These are phyloP conservation scores for Crucihimalaya himalaica DNA, from an alignment of 345 rosid genomes.

Conservation along the genomic window DNA sequence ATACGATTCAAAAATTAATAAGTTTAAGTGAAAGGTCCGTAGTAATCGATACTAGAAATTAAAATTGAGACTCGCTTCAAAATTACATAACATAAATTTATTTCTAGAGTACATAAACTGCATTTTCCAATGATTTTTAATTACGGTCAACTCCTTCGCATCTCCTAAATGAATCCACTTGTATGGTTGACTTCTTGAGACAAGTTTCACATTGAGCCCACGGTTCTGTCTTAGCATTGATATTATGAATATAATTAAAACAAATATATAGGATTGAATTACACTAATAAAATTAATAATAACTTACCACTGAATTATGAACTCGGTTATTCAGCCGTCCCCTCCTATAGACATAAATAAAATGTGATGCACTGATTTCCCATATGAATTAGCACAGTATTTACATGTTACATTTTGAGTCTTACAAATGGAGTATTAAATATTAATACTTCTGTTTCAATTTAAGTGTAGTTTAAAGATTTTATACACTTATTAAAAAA, in stretches of 20 bases:
- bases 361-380: not conserved
- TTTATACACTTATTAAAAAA: too few species aligned
- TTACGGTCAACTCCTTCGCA: slow-evolving; percentile 21
- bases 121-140: slow-evolving; percentile 4
- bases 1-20: not conserved
- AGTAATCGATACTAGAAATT: not conserved
- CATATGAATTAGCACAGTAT: not conserved
- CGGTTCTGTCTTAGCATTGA: slow-evolving; percentile 22
- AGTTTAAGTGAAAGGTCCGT: not conserved
- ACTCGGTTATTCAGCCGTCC: slow-evolving; percentile 5
- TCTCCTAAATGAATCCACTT: slow-evolving; percentile 4
- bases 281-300: not conserved
- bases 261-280: not conserved
- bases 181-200: slow-evolving; percentile 31
- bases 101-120: not conserved
- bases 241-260: not conserved
- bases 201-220: slow-evolving; percentile 28
- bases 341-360: not conserved
- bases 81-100: slow-evolving; percentile 4
- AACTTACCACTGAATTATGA: not conserved
- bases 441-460: too few species aligned
- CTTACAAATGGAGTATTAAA: not conserved
- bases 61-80: not conserved
- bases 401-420: not conserved
- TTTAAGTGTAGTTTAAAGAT: too few species aligned